Percentiles rank a stretch among this genome's conserved stretches.
Conservation (phyloP, 306 rosid genomes). For the Arachis hypogaea region DNA sequence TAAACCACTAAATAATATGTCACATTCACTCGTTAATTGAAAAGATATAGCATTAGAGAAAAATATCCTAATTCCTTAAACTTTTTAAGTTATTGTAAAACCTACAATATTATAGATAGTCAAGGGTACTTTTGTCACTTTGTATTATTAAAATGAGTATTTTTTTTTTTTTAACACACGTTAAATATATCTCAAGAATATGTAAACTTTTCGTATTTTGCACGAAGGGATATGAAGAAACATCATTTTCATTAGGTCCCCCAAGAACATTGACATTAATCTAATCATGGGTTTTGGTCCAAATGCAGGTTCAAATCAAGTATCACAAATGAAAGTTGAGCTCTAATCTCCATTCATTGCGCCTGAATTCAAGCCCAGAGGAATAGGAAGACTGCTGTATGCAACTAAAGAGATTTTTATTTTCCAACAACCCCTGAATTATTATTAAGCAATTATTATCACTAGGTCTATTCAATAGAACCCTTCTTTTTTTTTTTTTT, state of each 20-base stretch:
- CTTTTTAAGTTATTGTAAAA: too few species aligned
- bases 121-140: too few species aligned
- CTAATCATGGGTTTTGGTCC: not conserved
- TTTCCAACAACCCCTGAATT: slow-evolving; percentile 49
- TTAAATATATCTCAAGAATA: too few species aligned
- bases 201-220: too few species aligned
- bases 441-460: slow-evolving; percentile 50
- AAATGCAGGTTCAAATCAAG: slow-evolving; percentile 74
- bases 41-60: too few species aligned
- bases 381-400: slow-evolving; percentile 56
- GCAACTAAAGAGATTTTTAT: slow-evolving; percentile 54
- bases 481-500: slow-evolving; percentile 35
- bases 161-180: too few species aligned
- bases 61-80: too few species aligned
- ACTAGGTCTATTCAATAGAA: slow-evolving; percentile 47
- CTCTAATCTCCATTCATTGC: slow-evolving; percentile 60
- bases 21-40: not conserved
- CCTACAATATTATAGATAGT: too few species aligned
- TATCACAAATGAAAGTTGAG: slow-evolving; percentile 73
- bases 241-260: slow-evolving; percentile 41
- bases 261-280: slow-evolving; percentile 38
- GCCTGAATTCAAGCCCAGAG: slow-evolving; percentile 51
- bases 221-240: slow-evolving; percentile 1
- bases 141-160: too few species aligned
- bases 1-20: slow-evolving; percentile 13